Base-by-base conservation (phyloP, 2,329 filamentous ascomycete genomes). In the Setomelanomma holmii region DNA sequence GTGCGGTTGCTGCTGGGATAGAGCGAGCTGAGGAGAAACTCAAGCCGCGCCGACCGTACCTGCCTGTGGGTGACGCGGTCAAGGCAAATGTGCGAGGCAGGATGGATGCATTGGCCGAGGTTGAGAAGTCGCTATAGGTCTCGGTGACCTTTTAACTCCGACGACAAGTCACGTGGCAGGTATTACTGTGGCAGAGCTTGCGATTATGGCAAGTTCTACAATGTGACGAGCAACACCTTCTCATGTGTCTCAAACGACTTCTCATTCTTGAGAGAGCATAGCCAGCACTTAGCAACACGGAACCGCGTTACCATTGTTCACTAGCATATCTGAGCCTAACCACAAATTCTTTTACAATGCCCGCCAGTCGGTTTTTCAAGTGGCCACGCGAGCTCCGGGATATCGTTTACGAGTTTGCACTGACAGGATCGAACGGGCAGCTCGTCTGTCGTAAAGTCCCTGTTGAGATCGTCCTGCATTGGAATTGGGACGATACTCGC, bases 1-100 rank as follows among this genome's bases (percentile, higher is more conserved):
- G 84, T 27, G 88, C 85, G 1, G 83, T 90, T 33, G 79, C 83
- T 52, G 81, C 79, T 1, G 84, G 69, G 3, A 71, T 86, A 1
- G 63, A 71, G 42, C 53, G 60, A 19, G 56, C 70, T 1, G 69
- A 71, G 42, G 60, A 60, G 22, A 71, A 63, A 53, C 38, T 72
- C 34, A 57, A 53, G 34, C 71, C 69, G 2, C 58, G 66, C 33
- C 60, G 54, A 16, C 69, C 69, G 10, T 73, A 72, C 46, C 44
- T 68, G 3, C 64, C 67, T 4, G 66, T 69, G 5, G 44, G 51
- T 1, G 69, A 68, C 8, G 61, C 54, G 2, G 60, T 67, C 3
- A 69, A 68, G 50, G 42, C 41, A 8, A 66, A 41, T 45, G 58
- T 71, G 6, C 63, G 56, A 47, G 51, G 47, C 34, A 51, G 49